Conservation (phyloP, 2,329 filamentous ascomycete genomes). For the Bertia moriformis region DNA sequence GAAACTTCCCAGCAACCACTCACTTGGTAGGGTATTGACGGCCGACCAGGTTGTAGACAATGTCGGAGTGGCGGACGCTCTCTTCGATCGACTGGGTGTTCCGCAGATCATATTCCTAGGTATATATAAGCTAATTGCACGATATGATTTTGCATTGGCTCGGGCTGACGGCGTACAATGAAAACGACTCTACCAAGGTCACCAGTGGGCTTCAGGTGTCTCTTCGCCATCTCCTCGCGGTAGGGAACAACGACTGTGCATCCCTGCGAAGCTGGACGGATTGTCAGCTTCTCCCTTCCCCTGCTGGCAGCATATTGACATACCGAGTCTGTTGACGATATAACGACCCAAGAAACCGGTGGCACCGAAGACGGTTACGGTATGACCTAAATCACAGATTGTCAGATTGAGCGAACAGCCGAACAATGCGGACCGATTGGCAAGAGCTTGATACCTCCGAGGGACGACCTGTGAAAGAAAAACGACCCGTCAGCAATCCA, state of each 20-base stretch:
- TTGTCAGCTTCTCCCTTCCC: slow-evolving; percentile 12
- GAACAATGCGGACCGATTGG: slow-evolving; percentile 6
- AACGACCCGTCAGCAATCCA: slow-evolving; percentile 11
- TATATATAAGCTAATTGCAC: background rate
- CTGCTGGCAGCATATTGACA: slow-evolving; percentile 7
- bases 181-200: slow-evolving; percentile 84
- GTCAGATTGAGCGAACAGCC: slow-evolving; percentile 3
- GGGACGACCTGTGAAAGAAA: slow-evolving; percentile 46
- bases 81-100: slow-evolving; percentile 95
- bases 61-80: slow-evolving; percentile 88
- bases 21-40: slow-evolving; percentile 94
- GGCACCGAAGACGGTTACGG: slow-evolving; percentile 92
- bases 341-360: slow-evolving; percentile 92
- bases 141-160: background rate
- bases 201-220: slow-evolving; percentile 89
- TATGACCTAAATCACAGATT: slow-evolving; percentile 53
- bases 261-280: slow-evolving; percentile 64
- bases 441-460: slow-evolving; percentile 52
- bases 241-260: slow-evolving; percentile 87
- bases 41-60: slow-evolving; percentile 92
- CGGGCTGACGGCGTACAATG: slow-evolving; percentile 21
- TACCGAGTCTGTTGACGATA: slow-evolving; percentile 86
- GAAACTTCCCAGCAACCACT: slow-evolving; percentile 11
- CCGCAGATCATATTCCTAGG: slow-evolving; percentile 73
- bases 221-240: slow-evolving; percentile 95